Evolutionary conservation across 495 filamentous ascomycete genomes (phyloP).

Genomic region (Neurospora sp.): DNA sequence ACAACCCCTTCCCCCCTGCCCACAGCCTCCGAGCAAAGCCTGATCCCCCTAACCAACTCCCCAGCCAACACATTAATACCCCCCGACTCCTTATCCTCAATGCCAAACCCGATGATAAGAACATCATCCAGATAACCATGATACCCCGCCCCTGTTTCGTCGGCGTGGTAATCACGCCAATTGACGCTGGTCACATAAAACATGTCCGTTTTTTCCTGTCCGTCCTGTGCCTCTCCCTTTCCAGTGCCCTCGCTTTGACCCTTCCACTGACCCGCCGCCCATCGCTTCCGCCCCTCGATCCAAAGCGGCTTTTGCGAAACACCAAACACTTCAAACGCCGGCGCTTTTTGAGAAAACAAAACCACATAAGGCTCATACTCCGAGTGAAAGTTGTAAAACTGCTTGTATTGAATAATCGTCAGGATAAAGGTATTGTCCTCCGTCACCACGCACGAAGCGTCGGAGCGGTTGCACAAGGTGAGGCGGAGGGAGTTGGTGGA

Average conservation of each 20-base stretch:
- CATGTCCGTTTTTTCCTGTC: slow-evolving; percentile 33
- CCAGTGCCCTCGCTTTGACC: too few species aligned
- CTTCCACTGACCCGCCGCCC: neutral
- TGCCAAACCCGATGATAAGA: slow-evolving; percentile 38
- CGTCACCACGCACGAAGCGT: slow-evolving; percentile 28
- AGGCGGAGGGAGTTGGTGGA: slow-evolving; percentile 45
- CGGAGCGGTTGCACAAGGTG: slow-evolving; percentile 40
- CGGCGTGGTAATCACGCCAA: slow-evolving; percentile 27
- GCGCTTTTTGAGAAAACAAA: slow-evolving; percentile 32
- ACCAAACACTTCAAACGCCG: slow-evolving; percentile 36
- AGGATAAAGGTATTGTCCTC: slow-evolving; percentile 40
- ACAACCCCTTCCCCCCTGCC: too few species aligned
- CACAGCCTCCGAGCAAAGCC: slow-evolving; percentile 16
- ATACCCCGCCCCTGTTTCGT: slow-evolving; percentile 26
- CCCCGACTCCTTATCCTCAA: slow-evolving; percentile 35
- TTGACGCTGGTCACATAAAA: slow-evolving; percentile 43
- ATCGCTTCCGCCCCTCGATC: slow-evolving; percentile 33
- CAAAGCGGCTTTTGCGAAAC: slow-evolving; percentile 41
- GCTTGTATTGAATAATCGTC: slow-evolving; percentile 44
- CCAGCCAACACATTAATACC: slow-evolving; percentile 36
- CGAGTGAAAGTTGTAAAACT: slow-evolving; percentile 30
- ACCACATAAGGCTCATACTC: slow-evolving; percentile 47
- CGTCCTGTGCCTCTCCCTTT: neutral
- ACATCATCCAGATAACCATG: slow-evolving; percentile 42
- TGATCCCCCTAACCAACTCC: slow-evolving; percentile 35